Percentiles rank a stretch among this genome's conserved stretches.
These are phyloP conservation scores for Kazachstania africana DNA, from an alignment of 805 yeast genomes.

Conservation along the genomic window DNA sequence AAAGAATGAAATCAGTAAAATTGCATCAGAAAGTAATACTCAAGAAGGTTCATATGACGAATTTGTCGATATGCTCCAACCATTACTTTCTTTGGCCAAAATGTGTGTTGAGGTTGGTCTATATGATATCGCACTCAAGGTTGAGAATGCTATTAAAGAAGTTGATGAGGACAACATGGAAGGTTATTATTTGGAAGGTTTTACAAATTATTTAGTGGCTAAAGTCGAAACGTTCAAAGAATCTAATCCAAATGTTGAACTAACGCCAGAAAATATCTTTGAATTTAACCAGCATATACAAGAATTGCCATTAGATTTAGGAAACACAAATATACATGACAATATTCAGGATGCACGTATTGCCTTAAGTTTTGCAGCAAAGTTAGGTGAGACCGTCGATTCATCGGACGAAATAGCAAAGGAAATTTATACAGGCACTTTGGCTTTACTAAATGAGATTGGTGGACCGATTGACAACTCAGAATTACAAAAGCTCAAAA, in stretches of 20 bases:
- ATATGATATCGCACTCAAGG: conserved; percentile 54
- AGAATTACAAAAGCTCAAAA: conserved; percentile 21
- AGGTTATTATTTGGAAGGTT: conserved; percentile 70
- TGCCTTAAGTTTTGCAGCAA: conserved; percentile 30
- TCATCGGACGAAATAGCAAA: conserved; percentile 39
- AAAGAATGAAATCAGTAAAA: conserved; percentile 38
- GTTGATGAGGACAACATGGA: conserved; percentile 81
- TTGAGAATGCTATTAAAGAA: conserved; percentile 56
- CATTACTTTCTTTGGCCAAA: conserved; percentile 60
- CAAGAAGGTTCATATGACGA: conserved; percentile 30
- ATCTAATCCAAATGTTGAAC: conserved; percentile 10
- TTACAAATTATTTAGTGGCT: conserved; percentile 49
- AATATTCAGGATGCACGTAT: conserved; percentile 26
- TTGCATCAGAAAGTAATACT: conserved; percentile 25
- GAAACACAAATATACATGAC: conserved; percentile 24
- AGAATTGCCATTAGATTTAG: conserved; percentile 29
- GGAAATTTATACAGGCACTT: conserved; percentile 46
- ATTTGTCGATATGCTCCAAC: conserved; percentile 58
- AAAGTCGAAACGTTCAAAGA: conserved; percentile 21
- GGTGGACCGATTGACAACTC: conserved; percentile 49
- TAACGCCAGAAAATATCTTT: conserved; percentile 21
- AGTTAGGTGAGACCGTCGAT: conserved; percentile 32
- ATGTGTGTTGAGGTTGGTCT: conserved; percentile 67
- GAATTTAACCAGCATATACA: conserved; percentile 25
- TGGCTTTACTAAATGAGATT: conserved; percentile 36